Conservation (phyloP, 2,329 filamentous ascomycete genomes). For the Trichoderma oligosporum region DNA sequence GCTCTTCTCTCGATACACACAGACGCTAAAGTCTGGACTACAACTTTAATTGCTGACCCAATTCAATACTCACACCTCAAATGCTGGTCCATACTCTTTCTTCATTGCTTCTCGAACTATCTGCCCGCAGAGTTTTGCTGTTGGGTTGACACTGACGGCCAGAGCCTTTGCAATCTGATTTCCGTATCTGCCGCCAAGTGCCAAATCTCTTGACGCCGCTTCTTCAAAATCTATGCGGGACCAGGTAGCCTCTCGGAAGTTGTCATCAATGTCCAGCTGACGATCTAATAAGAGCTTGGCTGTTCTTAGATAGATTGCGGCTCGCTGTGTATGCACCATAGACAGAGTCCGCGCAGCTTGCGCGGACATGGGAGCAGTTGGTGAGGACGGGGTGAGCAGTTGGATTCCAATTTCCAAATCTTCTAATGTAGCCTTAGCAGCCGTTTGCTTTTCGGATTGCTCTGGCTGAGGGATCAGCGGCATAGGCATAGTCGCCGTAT, state of each 20-base stretch:
- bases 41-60: neutral
- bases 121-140: constrained; percentile 64
- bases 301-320: constrained; percentile 58
- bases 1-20: neutral
- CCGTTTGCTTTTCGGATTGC: constrained; percentile 36
- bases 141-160: constrained; percentile 63
- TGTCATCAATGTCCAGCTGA: constrained; percentile 38
- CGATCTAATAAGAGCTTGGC: constrained; percentile 45
- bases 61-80: constrained; percentile 34
- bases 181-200: constrained; percentile 61
- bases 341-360: constrained; percentile 63
- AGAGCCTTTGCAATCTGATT: constrained; percentile 62
- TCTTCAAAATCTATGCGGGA: constrained; percentile 56
- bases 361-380: constrained; percentile 55
- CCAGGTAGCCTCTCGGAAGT: constrained; percentile 48
- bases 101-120: constrained; percentile 68
- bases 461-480: constrained; percentile 41
- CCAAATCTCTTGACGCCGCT: constrained; percentile 59
- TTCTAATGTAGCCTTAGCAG: constrained; percentile 41
- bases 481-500: constrained; percentile 36
- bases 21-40: constrained; percentile 1
- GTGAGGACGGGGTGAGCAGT: constrained; percentile 52
- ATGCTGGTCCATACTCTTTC: constrained; percentile 59
- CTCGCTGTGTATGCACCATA: constrained; percentile 68
- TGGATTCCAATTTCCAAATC: constrained; percentile 58